Percentiles rank a stretch among this genome's conserved stretches.
phyloP scores from a whole-genome alignment of 352 stramenopile species.

The Phytophthora cactorum region DNA sequence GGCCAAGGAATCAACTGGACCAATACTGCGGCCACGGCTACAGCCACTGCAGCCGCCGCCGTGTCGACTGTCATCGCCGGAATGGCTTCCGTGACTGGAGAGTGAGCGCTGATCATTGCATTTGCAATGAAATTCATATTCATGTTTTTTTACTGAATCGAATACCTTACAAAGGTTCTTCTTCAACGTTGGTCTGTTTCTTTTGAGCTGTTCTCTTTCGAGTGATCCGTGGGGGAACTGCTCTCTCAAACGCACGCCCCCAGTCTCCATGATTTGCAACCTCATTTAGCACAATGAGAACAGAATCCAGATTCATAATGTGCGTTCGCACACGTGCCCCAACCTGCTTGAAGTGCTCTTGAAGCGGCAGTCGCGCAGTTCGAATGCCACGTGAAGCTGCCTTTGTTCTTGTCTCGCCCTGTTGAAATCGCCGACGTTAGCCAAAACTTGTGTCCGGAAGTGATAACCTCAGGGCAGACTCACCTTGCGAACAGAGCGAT shows the following conservation, averaged over 20 bases:
- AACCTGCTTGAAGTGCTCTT: slow-evolving; percentile 50
- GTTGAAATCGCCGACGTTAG: neutral
- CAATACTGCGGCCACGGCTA: slow-evolving; percentile 40
- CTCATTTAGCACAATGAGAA: slow-evolving; percentile 78
- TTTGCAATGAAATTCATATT: neutral
- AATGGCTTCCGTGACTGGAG: slow-evolving; percentile 36
- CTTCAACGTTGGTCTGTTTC: neutral
- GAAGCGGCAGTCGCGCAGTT: slow-evolving; percentile 65
- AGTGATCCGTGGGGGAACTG: slow-evolving; percentile 63
- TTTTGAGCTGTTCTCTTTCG: slow-evolving; percentile 21
- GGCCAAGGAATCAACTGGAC: slow-evolving; percentile 90
- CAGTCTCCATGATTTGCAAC: slow-evolving; percentile 74
- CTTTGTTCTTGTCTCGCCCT: slow-evolving; percentile 59
- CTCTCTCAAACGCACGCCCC: slow-evolving; percentile 58
- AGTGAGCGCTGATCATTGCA: slow-evolving; percentile 17
- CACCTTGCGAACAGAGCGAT: slow-evolving; percentile 72
- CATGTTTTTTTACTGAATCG: slow-evolving; percentile 7
- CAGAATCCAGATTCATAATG: slow-evolving; percentile 83
- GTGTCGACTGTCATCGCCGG: slow-evolving; percentile 74
- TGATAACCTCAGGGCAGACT: neutral
- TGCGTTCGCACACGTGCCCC: slow-evolving; percentile 49
- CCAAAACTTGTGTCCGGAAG: neutral
- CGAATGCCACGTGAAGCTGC: slow-evolving; percentile 37
- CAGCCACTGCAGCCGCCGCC: slow-evolving; percentile 51
- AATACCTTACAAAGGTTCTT: slow-evolving; percentile 3